Evolutionary conservation across 108 stramenopile genomes (phyloP).

Genomic region (Skeletonema marinoi): DNA sequence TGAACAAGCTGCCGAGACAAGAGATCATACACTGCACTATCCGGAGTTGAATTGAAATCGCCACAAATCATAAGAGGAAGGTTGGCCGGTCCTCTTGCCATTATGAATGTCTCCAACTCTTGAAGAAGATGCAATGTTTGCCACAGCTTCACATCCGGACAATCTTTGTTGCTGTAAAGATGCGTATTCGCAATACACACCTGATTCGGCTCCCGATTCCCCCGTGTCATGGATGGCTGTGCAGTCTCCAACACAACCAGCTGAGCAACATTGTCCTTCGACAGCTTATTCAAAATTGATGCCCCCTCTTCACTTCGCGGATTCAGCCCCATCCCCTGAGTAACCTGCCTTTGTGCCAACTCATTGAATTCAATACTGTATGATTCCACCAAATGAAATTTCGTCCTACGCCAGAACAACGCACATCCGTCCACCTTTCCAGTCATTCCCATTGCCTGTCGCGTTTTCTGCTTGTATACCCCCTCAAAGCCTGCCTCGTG

Average conservation of each 20-base stretch:
- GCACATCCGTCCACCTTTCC: constrained; percentile 99
- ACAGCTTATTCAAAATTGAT: constrained; percentile 88
- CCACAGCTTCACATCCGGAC: constrained; percentile 98
- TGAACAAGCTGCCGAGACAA: constrained; percentile 89
- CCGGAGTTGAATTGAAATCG: constrained; percentile 98
- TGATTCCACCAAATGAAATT: constrained; percentile 93
- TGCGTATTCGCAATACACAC: constrained; percentile 98
- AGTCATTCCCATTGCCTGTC: constrained; percentile 92
- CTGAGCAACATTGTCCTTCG: constrained; percentile 98
- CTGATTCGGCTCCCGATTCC: constrained; percentile 82
- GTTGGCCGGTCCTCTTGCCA: constrained; percentile 71
- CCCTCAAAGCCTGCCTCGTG: constrained; percentile 93
- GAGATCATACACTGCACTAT: constrained; percentile 95
- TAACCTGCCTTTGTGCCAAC: constrained; percentile 88
- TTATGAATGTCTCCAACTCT: constrained; percentile 91
- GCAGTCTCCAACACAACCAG: constrained; percentile 93
- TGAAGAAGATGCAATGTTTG: constrained; percentile 93
- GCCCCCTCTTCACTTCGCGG: constrained; percentile 84
- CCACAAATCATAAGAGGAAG: constrained; percentile 96
- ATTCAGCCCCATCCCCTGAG: constrained; percentile 83
- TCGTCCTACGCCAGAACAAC: constrained; percentile 92
- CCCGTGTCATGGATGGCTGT: constrained; percentile 62
- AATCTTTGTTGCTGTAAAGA: constrained; percentile 98
- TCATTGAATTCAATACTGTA: constrained; percentile 99
- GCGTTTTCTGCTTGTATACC: constrained; percentile 97